These are phyloP conservation scores for Cryptococcus sp. DNA, from an alignment of 1,284 basidiomycete species.

Conservation along the genomic window DNA sequence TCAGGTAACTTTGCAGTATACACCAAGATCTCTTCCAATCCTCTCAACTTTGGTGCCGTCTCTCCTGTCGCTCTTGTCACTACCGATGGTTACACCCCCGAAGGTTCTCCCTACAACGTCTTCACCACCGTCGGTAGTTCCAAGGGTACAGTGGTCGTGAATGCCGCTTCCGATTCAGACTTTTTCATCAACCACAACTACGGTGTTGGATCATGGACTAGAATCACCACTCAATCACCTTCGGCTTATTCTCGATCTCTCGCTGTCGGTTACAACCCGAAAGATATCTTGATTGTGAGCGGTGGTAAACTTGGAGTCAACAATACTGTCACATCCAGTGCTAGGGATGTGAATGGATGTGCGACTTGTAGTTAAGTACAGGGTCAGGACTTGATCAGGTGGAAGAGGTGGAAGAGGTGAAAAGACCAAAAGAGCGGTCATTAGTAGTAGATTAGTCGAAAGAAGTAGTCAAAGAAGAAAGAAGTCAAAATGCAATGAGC, in stretches of 20 bases:
- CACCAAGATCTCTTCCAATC: slow-evolving; percentile 17
- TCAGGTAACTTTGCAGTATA: slow-evolving; percentile 14
- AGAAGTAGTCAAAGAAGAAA: no score
- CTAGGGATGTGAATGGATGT: background rate
- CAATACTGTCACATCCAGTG: slow-evolving; percentile 1
- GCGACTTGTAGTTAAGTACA: no score
- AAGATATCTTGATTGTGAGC: slow-evolving; percentile 14
- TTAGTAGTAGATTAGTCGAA: no score
- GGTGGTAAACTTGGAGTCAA: slow-evolving; percentile 7
- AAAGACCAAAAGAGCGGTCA: no score
- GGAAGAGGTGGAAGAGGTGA: no score
- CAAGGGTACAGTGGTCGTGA: slow-evolving; percentile 42
- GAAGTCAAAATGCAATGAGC: no score
- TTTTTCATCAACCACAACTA: slow-evolving; percentile 16
- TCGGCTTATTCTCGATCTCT: slow-evolving; percentile 11
- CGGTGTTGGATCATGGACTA: slow-evolving; percentile 11
- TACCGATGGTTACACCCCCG: slow-evolving; percentile 30
- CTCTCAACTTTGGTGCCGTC: slow-evolving; percentile 10
- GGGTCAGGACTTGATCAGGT: no score
- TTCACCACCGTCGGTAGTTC: slow-evolving; percentile 37
- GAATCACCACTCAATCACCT: slow-evolving; percentile 7
- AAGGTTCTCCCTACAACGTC: slow-evolving; percentile 32
- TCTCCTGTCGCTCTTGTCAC: slow-evolving; percentile 11
- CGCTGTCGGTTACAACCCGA: slow-evolving; percentile 12
- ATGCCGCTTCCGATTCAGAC: slow-evolving; percentile 20